Evolutionary conservation across 2,329 filamentous ascomycete genomes (phyloP).

Genomic region (Sporothrix brunneoviolacea): DNA sequence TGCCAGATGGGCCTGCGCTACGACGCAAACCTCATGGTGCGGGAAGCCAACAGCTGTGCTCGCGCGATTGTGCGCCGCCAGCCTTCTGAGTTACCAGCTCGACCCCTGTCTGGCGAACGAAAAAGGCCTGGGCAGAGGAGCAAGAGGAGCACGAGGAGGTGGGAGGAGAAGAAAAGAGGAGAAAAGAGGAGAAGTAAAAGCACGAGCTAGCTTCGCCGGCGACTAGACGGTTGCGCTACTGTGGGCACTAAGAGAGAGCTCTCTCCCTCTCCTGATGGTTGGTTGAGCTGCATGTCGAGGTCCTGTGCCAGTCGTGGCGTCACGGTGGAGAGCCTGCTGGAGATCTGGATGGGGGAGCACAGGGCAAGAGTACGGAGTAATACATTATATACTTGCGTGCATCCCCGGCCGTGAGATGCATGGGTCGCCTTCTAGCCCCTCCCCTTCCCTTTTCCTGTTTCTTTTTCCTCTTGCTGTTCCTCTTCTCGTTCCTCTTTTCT

Average conservation of each 20-base stretch:
- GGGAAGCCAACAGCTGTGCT: not conserved
- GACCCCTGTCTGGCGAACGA: constrained; percentile 3
- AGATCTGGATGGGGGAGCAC: not conserved
- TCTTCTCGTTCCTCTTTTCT: not conserved
- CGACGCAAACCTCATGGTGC: too few relatives aligned
- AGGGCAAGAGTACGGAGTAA: not conserved
- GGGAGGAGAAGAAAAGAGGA: not conserved
- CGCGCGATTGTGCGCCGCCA: not conserved
- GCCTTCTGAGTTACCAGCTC: not conserved
- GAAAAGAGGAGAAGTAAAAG: not conserved
- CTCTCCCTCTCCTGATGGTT: not conserved
- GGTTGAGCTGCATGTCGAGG: too few relatives aligned
- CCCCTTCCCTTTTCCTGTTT: not conserved
- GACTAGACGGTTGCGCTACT: constrained; percentile 5
- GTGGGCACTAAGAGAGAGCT: not conserved
- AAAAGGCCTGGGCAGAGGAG: not conserved
- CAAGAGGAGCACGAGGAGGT: not conserved
- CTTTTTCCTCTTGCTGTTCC: not conserved
- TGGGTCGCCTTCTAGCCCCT: constrained; percentile 2
- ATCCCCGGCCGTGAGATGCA: not conserved
- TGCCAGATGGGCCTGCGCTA: too few relatives aligned
- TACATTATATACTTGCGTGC: constrained; percentile 6
- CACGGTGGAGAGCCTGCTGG: not conserved
- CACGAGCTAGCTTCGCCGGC: not conserved
- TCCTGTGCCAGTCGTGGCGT: too few relatives aligned